Evolutionary conservation across 768 basidiomycete species (phyloP).

Genomic region (Collybiopsis confluens): DNA sequence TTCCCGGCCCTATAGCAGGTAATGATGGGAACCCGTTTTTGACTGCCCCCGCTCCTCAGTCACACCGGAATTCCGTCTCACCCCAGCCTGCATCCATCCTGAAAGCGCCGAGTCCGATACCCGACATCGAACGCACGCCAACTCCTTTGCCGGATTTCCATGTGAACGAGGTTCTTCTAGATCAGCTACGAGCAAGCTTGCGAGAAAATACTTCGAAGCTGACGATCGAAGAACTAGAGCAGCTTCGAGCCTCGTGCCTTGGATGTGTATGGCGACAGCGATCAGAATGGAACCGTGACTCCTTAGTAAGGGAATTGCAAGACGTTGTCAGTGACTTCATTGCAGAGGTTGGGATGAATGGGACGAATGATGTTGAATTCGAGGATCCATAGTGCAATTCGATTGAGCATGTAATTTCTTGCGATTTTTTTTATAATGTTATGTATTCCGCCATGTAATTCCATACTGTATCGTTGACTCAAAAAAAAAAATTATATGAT

Average conservation of each 20-base stretch:
- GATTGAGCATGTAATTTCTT: too few species aligned
- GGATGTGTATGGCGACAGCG: conserved; percentile 80
- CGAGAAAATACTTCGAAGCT: conserved; percentile 51
- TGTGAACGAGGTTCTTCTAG: conserved; percentile 48
- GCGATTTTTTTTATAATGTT: too few species aligned
- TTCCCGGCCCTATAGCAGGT: neutral
- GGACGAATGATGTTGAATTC: neutral
- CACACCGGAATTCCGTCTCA: neutral
- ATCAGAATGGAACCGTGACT: conserved; percentile 77
- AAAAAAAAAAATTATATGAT: too few species aligned
- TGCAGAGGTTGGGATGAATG: conserved; percentile 43
- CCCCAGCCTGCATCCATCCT: conserved; percentile 12
- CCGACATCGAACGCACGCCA: conserved; percentile 53
- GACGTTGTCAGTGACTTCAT: conserved; percentile 61
- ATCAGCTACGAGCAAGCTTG: conserved; percentile 45
- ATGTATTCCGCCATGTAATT: too few species aligned
- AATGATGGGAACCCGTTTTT: conserved; percentile 6
- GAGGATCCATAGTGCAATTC: too few species aligned
- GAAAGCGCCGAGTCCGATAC: conserved; percentile 21
- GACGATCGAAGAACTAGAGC: conserved; percentile 88
- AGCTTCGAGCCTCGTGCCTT: conserved; percentile 82
- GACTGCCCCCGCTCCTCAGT: neutral
- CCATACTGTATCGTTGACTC: too few species aligned
- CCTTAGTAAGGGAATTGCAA: conserved; percentile 55
- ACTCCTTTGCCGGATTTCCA: conserved; percentile 78